Percentiles rank a stretch among this genome's conserved stretches.
Evolutionary conservation across 345 rosid species (phyloP).

Genomic region (Arabidopsis arenosa): DNA sequence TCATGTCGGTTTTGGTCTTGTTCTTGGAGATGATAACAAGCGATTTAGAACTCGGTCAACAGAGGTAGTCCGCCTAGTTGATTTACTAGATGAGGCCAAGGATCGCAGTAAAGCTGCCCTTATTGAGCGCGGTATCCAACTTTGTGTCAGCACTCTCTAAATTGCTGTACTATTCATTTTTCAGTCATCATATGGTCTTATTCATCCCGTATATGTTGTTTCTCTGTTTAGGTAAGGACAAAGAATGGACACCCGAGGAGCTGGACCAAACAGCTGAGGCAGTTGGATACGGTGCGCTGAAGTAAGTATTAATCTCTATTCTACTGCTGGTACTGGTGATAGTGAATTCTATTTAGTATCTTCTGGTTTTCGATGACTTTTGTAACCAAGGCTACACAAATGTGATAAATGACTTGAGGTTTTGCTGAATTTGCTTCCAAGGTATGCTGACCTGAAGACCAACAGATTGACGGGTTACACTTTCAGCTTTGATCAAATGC

Average conservation of each 20-base stretch:
- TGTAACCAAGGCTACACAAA: constrained; percentile 1
- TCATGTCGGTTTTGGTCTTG: constrained; percentile 92
- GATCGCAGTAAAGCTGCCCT: constrained; percentile 70
- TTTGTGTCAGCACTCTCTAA: background rate
- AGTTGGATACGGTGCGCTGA: constrained; percentile 82
- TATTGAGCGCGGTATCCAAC: constrained; percentile 67
- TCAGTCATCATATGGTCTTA: background rate
- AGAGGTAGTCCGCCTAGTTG: constrained; percentile 78
- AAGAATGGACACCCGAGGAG: constrained; percentile 75
- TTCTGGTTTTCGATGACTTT: background rate
- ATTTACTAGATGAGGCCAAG: constrained; percentile 92
- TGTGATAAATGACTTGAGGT: background rate
- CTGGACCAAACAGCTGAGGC: constrained; percentile 87
- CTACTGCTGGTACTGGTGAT: background rate
- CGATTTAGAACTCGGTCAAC: constrained; percentile 74
- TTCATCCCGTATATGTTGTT: background rate
- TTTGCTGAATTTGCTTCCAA: constrained; percentile 38
- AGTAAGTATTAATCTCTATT: constrained; percentile 53
- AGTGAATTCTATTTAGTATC: background rate
- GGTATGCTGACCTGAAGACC: constrained; percentile 84
- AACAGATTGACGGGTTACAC: constrained; percentile 67
- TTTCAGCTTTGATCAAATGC: constrained; percentile 80
- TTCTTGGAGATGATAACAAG: constrained; percentile 82
- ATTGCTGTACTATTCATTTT: constrained; percentile 14
- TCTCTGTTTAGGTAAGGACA: constrained; percentile 59